Evolutionary conservation across 2,329 filamentous ascomycete species (phyloP), one percentile per base, ranked within the genome.

Genomic region (Neopestalotiopsis sp.): DNA sequence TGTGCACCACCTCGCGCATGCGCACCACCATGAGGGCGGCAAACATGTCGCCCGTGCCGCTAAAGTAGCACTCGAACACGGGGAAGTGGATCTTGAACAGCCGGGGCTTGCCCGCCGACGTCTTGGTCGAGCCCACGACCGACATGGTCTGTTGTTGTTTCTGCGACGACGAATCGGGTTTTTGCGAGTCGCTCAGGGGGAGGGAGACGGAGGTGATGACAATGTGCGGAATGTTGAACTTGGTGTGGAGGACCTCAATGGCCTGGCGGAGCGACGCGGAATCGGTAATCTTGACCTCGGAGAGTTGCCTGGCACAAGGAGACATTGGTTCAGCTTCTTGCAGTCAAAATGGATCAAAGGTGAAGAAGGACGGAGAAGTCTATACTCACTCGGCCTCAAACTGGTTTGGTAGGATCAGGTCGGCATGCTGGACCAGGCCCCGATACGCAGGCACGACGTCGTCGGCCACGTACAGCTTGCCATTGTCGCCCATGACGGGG

Each of bases 21-120:
- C 95, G 90, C 56, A 93, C 93, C 1, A 97, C 90, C 77, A 94
- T 94, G 60, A 99, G 86, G 7, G 95, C 95, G 38, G 94, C 95
- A 78, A 99, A 98, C 95, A 99, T 98, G 83, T 99, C 96, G 61
- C 96, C 96, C 0, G 97, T 98, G 56, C 96, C 96, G 75, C 92
- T 94, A 82, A 98, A 99, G 85, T 96, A 97, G 81, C 94, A 93
- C 77, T 97, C 93, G 69, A 98, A 91, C 34, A 92, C 89, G 0
- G 95, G 94, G 68, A 98, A 94, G 68, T 92, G 90, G 75, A 98
- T 91, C 75, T 92, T 91, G 85, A 98, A 99, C 66, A 95, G 87
- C n/a, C 96, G 91, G 0, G 95, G 90, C 57, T 85, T 85, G 72
- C 89, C 88, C 67, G 86, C 82, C 1, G 84, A 84, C 2, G 88